These are phyloP conservation scores for Clitoria ternatea DNA, from an alignment of 306 rosid species.

Conservation along the genomic window DNA sequence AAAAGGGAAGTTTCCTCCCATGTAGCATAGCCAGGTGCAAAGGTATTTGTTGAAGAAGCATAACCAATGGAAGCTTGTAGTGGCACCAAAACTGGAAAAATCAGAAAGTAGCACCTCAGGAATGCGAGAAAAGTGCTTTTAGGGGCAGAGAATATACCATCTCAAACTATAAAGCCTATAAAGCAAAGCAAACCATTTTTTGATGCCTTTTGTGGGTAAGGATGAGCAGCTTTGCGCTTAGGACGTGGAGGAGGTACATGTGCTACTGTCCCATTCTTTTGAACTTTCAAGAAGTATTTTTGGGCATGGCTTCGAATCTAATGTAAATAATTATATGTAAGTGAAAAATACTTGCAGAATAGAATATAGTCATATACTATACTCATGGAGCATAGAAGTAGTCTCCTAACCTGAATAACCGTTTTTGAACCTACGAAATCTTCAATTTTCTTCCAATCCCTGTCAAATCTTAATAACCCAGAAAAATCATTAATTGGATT, in stretches of 20 bases:
- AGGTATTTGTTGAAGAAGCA: conserved; percentile 53
- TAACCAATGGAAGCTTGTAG: conserved; percentile 66
- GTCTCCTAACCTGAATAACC: conserved; percentile 77
- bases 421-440: conserved; percentile 93
- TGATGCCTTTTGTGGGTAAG: conserved; percentile 91
- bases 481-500: neutral
- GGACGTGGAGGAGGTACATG: conserved; percentile 99
- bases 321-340: neutral
- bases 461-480: conserved; percentile 62
- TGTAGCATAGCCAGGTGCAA: conserved; percentile 47
- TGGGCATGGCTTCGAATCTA: conserved; percentile 97
- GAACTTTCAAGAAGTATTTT: conserved; percentile 86
- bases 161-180: no score
- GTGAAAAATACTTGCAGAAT: neutral
- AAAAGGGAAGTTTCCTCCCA: conserved; percentile 73
- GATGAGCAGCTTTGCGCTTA: conserved; percentile 92
- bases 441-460: conserved; percentile 98
- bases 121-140: conserved; percentile 14
- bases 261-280: conserved; percentile 75
- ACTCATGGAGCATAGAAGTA: neutral
- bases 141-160: conserved; percentile 14
- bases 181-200: conserved; percentile 74
- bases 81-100: conserved; percentile 64
- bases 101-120: conserved; percentile 23
- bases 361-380: neutral